phyloP scores from a whole-genome alignment of 331 rosid species.

The Phaseolus coccineus region DNA sequence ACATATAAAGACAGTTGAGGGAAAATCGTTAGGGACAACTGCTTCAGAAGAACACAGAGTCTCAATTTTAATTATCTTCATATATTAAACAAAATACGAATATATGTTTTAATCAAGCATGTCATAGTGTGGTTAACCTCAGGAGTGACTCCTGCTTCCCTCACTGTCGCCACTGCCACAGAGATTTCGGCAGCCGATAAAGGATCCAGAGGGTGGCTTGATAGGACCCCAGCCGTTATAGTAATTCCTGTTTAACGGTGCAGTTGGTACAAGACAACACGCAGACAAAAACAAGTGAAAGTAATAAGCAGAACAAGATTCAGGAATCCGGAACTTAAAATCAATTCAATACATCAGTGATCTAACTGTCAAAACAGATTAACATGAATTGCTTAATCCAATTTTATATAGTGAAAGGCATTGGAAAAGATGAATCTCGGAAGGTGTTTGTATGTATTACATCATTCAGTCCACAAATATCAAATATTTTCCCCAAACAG shows the following conservation, averaged over 20 bases:
- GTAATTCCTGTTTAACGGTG: conserved; percentile 55
- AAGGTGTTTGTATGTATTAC: too few relatives aligned
- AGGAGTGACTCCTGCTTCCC: conserved; percentile 89
- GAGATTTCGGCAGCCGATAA: conserved; percentile 81
- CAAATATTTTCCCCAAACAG: too few relatives aligned
- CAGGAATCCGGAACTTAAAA: not conserved
- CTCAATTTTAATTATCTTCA: not conserved
- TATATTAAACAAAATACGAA: not conserved
- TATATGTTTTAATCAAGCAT: conserved; percentile 15
- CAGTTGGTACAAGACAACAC: not conserved
- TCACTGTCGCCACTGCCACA: conserved; percentile 84
- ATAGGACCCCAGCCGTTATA: conserved; percentile 64
- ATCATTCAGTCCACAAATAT: too few relatives aligned
- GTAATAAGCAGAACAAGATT: conserved; percentile 3
- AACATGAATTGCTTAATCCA: too few relatives aligned
- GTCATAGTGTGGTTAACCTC: conserved; percentile 58
- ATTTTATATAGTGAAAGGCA: too few relatives aligned
- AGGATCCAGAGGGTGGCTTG: conserved; percentile 89
- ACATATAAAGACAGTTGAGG: conserved; percentile 18
- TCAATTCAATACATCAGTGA: not conserved
- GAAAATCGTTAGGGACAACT: not conserved
- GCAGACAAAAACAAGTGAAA: not conserved
- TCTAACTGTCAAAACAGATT: not conserved
- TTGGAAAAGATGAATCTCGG: too few relatives aligned
- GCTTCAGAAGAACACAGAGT: not conserved